Percentiles rank a stretch among this genome's conserved stretches.
Conservation (phyloP, 208 protist genomes). For the Leptomonas seymouri region DNA sequence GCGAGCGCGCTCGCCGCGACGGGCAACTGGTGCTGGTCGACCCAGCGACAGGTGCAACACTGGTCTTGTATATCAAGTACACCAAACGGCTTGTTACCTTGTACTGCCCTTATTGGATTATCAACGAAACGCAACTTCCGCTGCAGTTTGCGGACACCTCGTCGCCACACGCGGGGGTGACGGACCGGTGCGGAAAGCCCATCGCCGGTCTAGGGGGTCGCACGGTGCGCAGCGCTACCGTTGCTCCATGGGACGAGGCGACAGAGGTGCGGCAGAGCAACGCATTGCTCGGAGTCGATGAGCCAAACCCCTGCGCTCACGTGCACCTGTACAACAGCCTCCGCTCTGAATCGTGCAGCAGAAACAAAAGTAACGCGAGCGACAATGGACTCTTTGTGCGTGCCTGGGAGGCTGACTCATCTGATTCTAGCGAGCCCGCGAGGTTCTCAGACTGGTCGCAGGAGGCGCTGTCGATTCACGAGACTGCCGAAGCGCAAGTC, state of each 20-base stretch:
- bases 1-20: constrained; percentile 18
- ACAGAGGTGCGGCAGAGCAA: not conserved
- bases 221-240: constrained; percentile 26
- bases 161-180: constrained; percentile 4
- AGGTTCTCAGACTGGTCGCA: constrained; percentile 61
- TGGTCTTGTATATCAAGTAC: constrained; percentile 59
- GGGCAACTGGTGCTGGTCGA: constrained; percentile 36
- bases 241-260: constrained; percentile 4
- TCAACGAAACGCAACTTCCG: constrained; percentile 55
- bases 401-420: constrained; percentile 16
- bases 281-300: not conserved
- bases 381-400: constrained; percentile 32
- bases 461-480: constrained; percentile 26
- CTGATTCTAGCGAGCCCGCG: constrained; percentile 1
- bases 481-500: constrained; percentile 26
- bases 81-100: constrained; percentile 38
- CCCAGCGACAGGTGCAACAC: constrained; percentile 33
- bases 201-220: constrained; percentile 22
- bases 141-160: constrained; percentile 51
- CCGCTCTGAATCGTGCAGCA: constrained; percentile 28
- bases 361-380: constrained; percentile 11
- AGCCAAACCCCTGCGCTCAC: not conserved
- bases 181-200: constrained; percentile 8
- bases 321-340: constrained; percentile 54
- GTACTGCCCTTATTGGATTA: constrained; percentile 66